phyloP scores from a whole-genome alignment of 495 filamentous ascomycete species.

The Chaetomium cochliodes region DNA sequence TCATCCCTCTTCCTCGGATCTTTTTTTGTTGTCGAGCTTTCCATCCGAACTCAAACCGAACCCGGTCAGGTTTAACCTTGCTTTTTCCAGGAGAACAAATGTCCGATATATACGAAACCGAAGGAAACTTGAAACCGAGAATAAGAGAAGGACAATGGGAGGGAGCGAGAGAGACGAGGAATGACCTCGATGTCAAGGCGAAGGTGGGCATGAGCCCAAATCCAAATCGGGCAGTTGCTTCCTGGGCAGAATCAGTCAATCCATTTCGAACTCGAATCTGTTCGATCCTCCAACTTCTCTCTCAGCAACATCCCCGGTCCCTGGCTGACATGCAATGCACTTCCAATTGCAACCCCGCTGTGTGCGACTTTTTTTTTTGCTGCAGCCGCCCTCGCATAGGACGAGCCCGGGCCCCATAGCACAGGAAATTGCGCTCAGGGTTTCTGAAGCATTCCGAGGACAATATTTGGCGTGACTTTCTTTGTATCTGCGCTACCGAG shows the following conservation, averaged over 20 bases:
- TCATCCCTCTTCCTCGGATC: neutral
- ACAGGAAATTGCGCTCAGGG: neutral
- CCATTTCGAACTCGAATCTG: neutral
- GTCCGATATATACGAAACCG: neutral
- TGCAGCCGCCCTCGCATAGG: constrained; percentile 10
- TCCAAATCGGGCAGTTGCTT: constrained; percentile 6
- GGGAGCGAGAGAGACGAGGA: neutral
- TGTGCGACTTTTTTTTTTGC: neutral
- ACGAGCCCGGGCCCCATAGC: neutral
- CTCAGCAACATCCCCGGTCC: constrained; percentile 2
- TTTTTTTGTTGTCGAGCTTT: neutral
- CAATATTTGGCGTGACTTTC: no score
- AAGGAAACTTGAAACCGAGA: neutral
- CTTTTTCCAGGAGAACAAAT: neutral
- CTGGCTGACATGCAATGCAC: neutral
- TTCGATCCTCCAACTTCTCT: constrained; percentile 1
- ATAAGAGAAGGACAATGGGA: neutral
- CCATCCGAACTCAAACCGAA: neutral
- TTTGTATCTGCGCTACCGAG: no score
- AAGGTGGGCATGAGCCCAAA: neutral
- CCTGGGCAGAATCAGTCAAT: neutral
- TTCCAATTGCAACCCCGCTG: neutral
- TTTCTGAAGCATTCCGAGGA: neutral
- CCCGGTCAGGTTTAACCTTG: neutral
- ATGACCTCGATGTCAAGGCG: neutral